Percentiles rank a stretch among this genome's conserved stretches.
phyloP scores from a whole-genome alignment of 768 basidiomycete species.

The Mycena maculata region DNA sequence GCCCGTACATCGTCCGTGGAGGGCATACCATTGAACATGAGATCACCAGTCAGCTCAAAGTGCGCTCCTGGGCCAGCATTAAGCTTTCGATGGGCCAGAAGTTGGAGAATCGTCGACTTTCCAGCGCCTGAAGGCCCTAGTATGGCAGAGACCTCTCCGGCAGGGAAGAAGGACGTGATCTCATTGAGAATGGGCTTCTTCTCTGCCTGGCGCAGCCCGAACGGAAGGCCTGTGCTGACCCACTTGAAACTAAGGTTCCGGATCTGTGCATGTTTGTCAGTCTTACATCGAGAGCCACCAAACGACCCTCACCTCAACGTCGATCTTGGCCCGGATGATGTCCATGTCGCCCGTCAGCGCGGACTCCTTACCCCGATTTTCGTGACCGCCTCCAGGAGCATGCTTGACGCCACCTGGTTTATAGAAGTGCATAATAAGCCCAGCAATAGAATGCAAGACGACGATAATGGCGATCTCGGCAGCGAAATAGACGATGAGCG shows the following conservation, averaged over 20 bases:
- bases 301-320: constrained; percentile 26
- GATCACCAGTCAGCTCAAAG: constrained; percentile 34
- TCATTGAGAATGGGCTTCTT: constrained; percentile 30
- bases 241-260: constrained; percentile 33
- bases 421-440: constrained; percentile 32
- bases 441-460: constrained; percentile 41
- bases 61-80: constrained; percentile 32
- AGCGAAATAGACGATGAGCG: constrained; percentile 38
- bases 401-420: constrained; percentile 35
- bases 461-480: constrained; percentile 44
- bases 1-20: constrained; percentile 29
- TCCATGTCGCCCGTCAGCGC: constrained; percentile 34
- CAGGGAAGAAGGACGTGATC: constrained; percentile 33
- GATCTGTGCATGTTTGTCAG: constrained; percentile 6
- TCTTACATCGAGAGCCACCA: not conserved
- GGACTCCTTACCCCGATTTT: constrained; percentile 29
- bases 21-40: constrained; percentile 42
- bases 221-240: constrained; percentile 29
- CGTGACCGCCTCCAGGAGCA: constrained; percentile 9
- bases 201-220: constrained; percentile 24
- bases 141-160: constrained; percentile 36
- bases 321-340: constrained; percentile 28
- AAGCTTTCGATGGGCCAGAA: constrained; percentile 32
- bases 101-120: constrained; percentile 32
- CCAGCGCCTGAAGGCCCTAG: constrained; percentile 27